Percentiles rank a stretch among this genome's conserved stretches.
Conservation (phyloP, 2,329 filamentous ascomycete species). For the Aspergillus sergii region DNA sequence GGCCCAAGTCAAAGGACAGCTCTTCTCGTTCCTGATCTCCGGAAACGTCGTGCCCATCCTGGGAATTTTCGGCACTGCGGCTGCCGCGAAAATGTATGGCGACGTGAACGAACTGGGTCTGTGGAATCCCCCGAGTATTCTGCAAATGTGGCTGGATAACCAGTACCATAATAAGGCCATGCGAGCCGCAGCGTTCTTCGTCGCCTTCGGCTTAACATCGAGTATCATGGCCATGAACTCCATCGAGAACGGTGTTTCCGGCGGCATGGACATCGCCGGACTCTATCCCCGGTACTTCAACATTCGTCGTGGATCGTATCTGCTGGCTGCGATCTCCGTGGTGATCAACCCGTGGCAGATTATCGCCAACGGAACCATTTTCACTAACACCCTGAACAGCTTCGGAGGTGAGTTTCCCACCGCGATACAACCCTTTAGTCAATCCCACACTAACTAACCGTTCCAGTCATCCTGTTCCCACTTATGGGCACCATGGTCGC, state of each 20-base stretch:
- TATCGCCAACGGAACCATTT: constrained; percentile 48
- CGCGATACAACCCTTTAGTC: neutral
- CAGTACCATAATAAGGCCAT: constrained; percentile 21
- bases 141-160: constrained; percentile 41
- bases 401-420: constrained; percentile 34
- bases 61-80: constrained; percentile 41
- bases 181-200: constrained; percentile 43
- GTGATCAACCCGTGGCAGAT: constrained; percentile 54
- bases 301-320: constrained; percentile 57
- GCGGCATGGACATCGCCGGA: constrained; percentile 58
- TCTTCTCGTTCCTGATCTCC: constrained; percentile 42
- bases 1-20: constrained; percentile 47
- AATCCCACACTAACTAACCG: neutral
- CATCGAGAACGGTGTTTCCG: constrained; percentile 9
- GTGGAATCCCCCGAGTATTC: constrained; percentile 49
- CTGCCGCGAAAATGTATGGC: constrained; percentile 35
- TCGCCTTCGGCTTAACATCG: constrained; percentile 50
- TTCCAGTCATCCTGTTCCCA: neutral
- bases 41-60: constrained; percentile 44
- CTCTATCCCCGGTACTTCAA: constrained; percentile 58
- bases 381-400: constrained; percentile 50
- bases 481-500: constrained; percentile 32
- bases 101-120: constrained; percentile 26
- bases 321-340: constrained; percentile 13
- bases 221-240: constrained; percentile 53